Base-by-base conservation (phyloP, 2,329 filamentous ascomycete genomes). In the Fusarium papillatum region DNA sequence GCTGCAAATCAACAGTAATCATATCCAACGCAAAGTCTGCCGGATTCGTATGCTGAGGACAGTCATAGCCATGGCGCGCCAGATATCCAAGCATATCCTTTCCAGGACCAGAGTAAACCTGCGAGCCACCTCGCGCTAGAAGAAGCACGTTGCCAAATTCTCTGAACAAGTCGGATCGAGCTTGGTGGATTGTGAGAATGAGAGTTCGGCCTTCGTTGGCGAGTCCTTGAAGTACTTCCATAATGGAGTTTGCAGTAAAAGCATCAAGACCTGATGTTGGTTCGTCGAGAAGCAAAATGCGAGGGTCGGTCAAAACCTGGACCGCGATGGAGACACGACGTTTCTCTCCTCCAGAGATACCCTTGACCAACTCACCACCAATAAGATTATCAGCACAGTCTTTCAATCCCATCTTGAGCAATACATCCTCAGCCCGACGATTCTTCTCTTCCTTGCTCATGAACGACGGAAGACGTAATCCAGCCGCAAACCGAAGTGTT, bases 331-430 rank as follows among this genome's bases (percentile, higher is more conserved):
- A 93, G 8, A 95, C 93, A 67, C 94, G 89, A 4, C 94, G 88
- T 83, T 95, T 95, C 82, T 96, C 94, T 22, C 94, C 94, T 4
- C 94, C 94, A 11, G 93, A 95, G 36, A 96, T 95, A 0, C 94
- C 94, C 81, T 95, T 95, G 76, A 94, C 88, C 6, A 94, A 82
- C 11, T 94, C 93, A 69, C 90, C 93, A 4, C 94, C 94, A 11
- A 96, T 89, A 0, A 95, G 82, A 65, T 94, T 95, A 79, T 95
- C 91, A 1, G 93, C 94, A 74, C 94, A 95, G 75, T 95, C 94
- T 78, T 95, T 95, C 6, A 95, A 83, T 0, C 94, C 94, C 89
- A 95, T 92, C 80, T 95, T 95, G 19, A 94, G 81, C 3, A 96
- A 83, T 0, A 95, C 90, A 19, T 94, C 92, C 76, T 95, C 93